Conservation (phyloP, 2,329 filamentous ascomycete species). For the Pseudocercospora musae region DNA sequence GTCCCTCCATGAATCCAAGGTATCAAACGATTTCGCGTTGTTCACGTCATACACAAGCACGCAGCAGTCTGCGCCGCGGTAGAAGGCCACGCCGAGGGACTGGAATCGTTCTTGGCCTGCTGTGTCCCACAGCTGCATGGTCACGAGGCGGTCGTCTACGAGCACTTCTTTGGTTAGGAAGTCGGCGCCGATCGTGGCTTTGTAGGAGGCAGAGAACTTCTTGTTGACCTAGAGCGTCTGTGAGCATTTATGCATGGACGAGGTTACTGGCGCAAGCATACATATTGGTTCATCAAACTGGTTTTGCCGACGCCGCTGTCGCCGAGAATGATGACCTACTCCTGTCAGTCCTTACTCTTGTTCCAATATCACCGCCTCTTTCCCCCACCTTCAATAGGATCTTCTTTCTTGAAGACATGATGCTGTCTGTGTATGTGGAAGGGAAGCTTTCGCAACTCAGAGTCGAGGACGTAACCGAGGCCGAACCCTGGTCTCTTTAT, state of each 20-base stretch:
- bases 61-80: slow-evolving; percentile 95
- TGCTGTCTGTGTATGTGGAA: not conserved
- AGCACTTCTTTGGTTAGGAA: slow-evolving; percentile 97
- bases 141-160: slow-evolving; percentile 94
- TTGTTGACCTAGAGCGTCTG: slow-evolving; percentile 79
- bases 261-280: slow-evolving; percentile 49
- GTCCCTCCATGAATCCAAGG: slow-evolving; percentile 95
- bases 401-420: slow-evolving; percentile 40
- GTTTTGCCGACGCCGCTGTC: slow-evolving; percentile 99
- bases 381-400: slow-evolving; percentile 36
- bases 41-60: slow-evolving; percentile 98
- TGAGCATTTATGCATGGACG: slow-evolving; percentile 5
- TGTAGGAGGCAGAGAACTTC: slow-evolving; percentile 99
- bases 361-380: not conserved
- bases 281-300: slow-evolving; percentile 99
- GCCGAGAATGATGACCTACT: slow-evolving; percentile 94
- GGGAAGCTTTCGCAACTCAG: not conserved
- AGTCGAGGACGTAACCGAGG: slow-evolving; percentile 5
- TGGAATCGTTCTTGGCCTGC: slow-evolving; percentile 97
- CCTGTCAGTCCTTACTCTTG: slow-evolving; percentile 14
- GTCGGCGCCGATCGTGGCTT: slow-evolving; percentile 97
- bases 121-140: slow-evolving; percentile 99
- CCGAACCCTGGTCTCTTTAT: not conserved
- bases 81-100: slow-evolving; percentile 94
- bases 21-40: slow-evolving; percentile 98